Base-by-base conservation (phyloP, 2,329 filamentous ascomycete genomes). In the Grosmannia serpens region DNA sequence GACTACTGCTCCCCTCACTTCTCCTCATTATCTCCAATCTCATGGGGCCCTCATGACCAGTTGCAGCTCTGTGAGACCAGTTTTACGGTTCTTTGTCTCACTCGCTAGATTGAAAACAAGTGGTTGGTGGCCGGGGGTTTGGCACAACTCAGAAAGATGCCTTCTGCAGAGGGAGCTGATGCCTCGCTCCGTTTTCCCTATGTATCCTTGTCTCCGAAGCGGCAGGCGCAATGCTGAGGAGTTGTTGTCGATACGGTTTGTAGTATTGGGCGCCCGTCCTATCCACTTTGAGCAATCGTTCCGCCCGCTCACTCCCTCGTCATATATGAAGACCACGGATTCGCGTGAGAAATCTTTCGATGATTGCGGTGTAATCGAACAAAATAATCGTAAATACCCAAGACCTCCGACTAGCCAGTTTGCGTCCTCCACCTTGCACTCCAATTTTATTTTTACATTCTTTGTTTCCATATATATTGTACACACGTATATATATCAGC, bases 191-290 rank as follows among this genome's bases (percentile, higher is more conserved):
- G 29, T 26, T 8, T 26, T 49, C 17, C 10, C n/a, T 57, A 33
- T 44, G 27, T 24, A 58, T 60, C 57, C 61, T 59, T 59, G 57
- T 62, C 49, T 60, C 59, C 61, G 57, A 59, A 49, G 35, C 44
- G 27, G 33, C 33, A 35, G 33, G 9, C 33, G 10, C 13, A 35
- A 2, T 35, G 33, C 58, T n/a, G 1, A 11, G 8, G 44, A 11
- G 44, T 24, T 24, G n/a, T n/a, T 11, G n/a, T 11, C 51, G 13
- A n/a, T 10, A 33, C 27, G 50, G 47, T 11, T 15, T 50, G 24
- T 26, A n/a, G 50, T n/a, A 10, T 44, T 22, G 17, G 8, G 41
- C n/a, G 41, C 41, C n/a, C 41, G 17, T 44, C 33, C 8, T 35
- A 11, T 35, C 33, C 33, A 35, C 13, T 35, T 35, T 11, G 33